Base-by-base conservation (phyloP, 176 grass and related monocot species). In the Sorghum bicolor region DNA sequence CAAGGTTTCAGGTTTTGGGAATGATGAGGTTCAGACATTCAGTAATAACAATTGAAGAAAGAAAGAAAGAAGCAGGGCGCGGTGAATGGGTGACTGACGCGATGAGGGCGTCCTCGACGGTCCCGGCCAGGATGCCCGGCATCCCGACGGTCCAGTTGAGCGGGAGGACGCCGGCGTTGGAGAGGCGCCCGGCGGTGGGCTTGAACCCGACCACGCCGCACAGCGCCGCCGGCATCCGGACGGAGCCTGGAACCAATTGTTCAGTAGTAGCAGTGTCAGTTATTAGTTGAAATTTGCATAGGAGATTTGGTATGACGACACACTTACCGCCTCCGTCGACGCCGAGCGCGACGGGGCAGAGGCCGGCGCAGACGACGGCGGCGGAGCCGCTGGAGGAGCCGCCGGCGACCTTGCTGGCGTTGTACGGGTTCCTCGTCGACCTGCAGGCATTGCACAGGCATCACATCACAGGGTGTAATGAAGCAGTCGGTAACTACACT, bases 101-200 rank as follows among this genome's bases (percentile, higher is more conserved):
- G 76, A 99, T 81, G 48, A 88, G 43, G 53, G 97, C 91, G 53
- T 99, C 97, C 83, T 99, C 97, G 47, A 99, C 93, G 4, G 97
- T 94, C 48, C 87, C 91, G 17, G 97, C 97, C 39, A 99, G 67
- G 81, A 99, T 99, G 30, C 97, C 97, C 2, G 91, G 87, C 93
- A 96, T 99, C 24, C 97, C 97, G 20, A 99, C 97, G 2, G 97
- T 99, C 97, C 97, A 99, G 72, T 99, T 99, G 69, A 99, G 70
- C 36, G 97, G 97, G 58, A 99, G 91, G 8, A 60, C 55, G 55
- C 97, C 97, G 20, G 88, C 86, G 86, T 86, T 89, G 37, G 97
- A 99, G 52, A 99, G 52, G 25, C 97, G 93, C 1, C 91, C 91
- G 25, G 91, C 89, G 40, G 97, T 99, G 34, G 97, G 89, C 82